Conservation (phyloP, 2,329 filamentous ascomycete genomes). For the Aspergillus versicolor region DNA sequence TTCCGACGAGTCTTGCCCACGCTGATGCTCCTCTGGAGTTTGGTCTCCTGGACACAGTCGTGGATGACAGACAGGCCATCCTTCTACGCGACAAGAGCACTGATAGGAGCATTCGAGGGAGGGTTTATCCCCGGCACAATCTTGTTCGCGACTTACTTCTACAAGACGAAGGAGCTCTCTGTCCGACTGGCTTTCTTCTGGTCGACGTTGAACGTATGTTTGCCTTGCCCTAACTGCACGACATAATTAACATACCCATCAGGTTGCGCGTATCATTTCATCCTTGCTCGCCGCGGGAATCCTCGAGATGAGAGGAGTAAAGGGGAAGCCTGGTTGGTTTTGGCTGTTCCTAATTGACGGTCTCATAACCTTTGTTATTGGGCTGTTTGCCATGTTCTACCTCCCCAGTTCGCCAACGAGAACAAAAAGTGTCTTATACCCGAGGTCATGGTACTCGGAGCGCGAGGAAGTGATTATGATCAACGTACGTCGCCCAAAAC, state of each 20-base stretch:
- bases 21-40: conserved; percentile 48
- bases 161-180: conserved; percentile 42
- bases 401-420: conserved; percentile 29
- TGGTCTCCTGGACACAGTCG: conserved; percentile 40
- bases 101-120: conserved; percentile 44
- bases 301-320: conserved; percentile 42
- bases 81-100: conserved; percentile 39
- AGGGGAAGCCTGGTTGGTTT: conserved; percentile 44
- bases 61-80: conserved; percentile 31
- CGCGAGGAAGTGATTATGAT: conserved; percentile 31
- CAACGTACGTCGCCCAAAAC: conserved; percentile 17
- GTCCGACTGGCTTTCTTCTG: conserved; percentile 45
- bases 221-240: neutral
- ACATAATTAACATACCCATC: rapidly evolving
- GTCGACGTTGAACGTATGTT: conserved; percentile 36
- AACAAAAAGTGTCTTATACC: conserved; percentile 25
- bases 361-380: conserved; percentile 43
- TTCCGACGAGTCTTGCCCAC: conserved; percentile 48
- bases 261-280: conserved; percentile 35
- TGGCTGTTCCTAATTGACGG: conserved; percentile 47
- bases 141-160: conserved; percentile 45
- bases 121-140: conserved; percentile 38
- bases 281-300: conserved; percentile 42
- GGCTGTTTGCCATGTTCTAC: conserved; percentile 32
- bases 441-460: conserved; percentile 27